Percentiles rank a stretch among this genome's conserved stretches.
Evolutionary conservation across 495 filamentous ascomycete genomes (phyloP).

Genomic region (Lentithecium fluviatile): DNA sequence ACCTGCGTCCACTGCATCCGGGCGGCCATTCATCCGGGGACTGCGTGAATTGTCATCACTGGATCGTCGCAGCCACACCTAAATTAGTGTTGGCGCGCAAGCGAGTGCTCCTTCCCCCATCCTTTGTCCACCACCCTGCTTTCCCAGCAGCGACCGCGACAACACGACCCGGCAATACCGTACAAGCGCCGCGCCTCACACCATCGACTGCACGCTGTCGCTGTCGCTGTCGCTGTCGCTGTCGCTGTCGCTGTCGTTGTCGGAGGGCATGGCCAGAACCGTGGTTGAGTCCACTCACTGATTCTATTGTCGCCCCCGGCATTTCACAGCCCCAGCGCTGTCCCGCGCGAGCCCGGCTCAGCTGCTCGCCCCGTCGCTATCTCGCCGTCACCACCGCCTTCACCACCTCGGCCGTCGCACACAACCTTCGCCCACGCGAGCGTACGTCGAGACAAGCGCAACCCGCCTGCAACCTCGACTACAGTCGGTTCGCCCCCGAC

Average conservation of each 20-base stretch:
- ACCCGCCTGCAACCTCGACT: too few species aligned
- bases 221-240: too few species aligned
- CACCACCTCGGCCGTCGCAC: background rate
- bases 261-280: constrained; percentile 4
- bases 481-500: too few species aligned
- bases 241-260: too few species aligned
- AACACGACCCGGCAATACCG: background rate
- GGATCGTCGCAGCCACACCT: constrained; percentile 6
- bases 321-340: background rate
- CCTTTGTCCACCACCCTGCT: background rate
- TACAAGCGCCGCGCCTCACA: too few species aligned
- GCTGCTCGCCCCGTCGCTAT: constrained; percentile 12
- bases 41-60: constrained; percentile 21
- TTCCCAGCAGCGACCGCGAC: background rate
- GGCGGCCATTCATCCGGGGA: background rate
- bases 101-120: constrained; percentile 3
- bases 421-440: too few species aligned
- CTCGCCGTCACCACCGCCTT: constrained; percentile 3
- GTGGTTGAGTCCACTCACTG: constrained; percentile 4
- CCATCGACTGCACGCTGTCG: too few species aligned
- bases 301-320: constrained; percentile 3
- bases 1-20: background rate
- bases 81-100: background rate
- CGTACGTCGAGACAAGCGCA: too few species aligned
- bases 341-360: background rate